Evolutionary conservation across 257 asterid species (phyloP).

Genomic region (Fraxinus anomala): DNA sequence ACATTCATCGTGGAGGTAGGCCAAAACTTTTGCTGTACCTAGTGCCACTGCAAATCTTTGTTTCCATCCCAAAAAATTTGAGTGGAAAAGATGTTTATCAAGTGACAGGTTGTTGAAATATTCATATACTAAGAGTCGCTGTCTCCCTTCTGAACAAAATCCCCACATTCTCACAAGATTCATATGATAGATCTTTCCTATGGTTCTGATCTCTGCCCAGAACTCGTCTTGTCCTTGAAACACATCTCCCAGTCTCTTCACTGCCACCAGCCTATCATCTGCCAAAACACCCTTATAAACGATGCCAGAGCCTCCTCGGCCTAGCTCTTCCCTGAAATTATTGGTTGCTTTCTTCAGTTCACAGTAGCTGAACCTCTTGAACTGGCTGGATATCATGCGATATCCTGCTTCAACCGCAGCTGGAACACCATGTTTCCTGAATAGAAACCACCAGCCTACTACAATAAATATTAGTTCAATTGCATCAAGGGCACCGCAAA

Average conservation of each 20-base stretch:
- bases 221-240: constrained; percentile 17
- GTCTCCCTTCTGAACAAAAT: constrained; percentile 22
- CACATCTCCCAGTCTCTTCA: constrained; percentile 22
- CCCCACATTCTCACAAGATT: constrained; percentile 28
- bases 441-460: constrained; percentile 20
- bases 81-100: constrained; percentile 1
- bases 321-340: constrained; percentile 28
- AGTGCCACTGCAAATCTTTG: constrained; percentile 18
- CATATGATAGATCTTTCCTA: constrained; percentile 20
- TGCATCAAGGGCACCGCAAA: constrained; percentile 6
- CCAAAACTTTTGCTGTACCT: constrained; percentile 26
- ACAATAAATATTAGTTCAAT: constrained; percentile 5
- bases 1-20: constrained; percentile 27
- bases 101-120: constrained; percentile 14
- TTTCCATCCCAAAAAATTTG: constrained; percentile 7
- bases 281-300: constrained; percentile 22
- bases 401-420: background rate
- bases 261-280: constrained; percentile 20
- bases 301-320: constrained; percentile 20
- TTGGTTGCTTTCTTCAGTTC: constrained; percentile 23
- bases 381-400: constrained; percentile 13
- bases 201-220: constrained; percentile 16
- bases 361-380: constrained; percentile 15
- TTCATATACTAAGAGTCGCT: constrained; percentile 14
- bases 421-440: constrained; percentile 1